These are phyloP conservation scores for Fusarium tjaetaba DNA, from an alignment of 2,329 filamentous ascomycete species.

Conservation along the genomic window DNA sequence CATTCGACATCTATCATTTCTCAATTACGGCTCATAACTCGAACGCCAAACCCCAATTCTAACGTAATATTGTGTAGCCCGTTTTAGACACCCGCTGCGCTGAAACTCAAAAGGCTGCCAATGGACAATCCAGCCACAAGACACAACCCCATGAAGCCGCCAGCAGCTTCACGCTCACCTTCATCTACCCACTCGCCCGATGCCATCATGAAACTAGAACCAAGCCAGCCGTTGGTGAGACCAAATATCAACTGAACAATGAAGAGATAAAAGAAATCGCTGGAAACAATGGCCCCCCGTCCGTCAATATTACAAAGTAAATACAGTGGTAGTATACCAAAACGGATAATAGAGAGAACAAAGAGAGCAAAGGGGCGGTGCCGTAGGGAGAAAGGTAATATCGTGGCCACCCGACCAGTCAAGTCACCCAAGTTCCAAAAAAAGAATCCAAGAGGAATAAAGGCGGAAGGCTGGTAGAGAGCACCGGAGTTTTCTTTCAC, in stretches of 20 bases:
- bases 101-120: slow-evolving; percentile 92
- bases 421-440: slow-evolving; percentile 95
- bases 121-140: slow-evolving; percentile 84
- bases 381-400: slow-evolving; percentile 64
- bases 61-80: slow-evolving; percentile 13
- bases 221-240: slow-evolving; percentile 85
- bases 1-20: slow-evolving; percentile 19
- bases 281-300: slow-evolving; percentile 75
- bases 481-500: slow-evolving; percentile 55
- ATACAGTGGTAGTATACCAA: slow-evolving; percentile 84
- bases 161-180: slow-evolving; percentile 86
- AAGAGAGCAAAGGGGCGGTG: slow-evolving; percentile 75
- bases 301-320: slow-evolving; percentile 88
- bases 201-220: slow-evolving; percentile 91
- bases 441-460: slow-evolving; percentile 90
- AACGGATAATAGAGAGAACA: slow-evolving; percentile 69
- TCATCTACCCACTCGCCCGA: slow-evolving; percentile 83
- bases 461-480: slow-evolving; percentile 77
- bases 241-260: slow-evolving; percentile 88
- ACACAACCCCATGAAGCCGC: slow-evolving; percentile 92
- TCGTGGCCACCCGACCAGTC: slow-evolving; percentile 75
- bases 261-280: slow-evolving; percentile 88
- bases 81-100: slow-evolving; percentile 63
- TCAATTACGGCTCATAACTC: slow-evolving; percentile 10
- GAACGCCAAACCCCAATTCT: slow-evolving; percentile 15